These are phyloP conservation scores for Pythium aquatile DNA, from an alignment of 352 stramenopile species.

Conservation along the genomic window DNA sequence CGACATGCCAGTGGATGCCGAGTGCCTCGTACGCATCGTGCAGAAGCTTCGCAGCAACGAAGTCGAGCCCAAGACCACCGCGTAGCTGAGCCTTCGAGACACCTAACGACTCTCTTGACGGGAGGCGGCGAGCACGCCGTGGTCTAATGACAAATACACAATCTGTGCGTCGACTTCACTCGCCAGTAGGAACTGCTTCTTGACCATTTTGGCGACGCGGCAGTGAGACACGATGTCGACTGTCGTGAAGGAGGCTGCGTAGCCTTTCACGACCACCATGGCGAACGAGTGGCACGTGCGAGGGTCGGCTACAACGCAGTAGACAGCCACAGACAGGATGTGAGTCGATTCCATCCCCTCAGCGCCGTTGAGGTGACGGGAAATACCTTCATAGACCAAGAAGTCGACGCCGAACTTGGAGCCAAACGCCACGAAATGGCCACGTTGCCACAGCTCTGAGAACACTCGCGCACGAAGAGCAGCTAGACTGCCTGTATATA, in stretches of 20 bases:
- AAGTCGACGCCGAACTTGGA: constrained; percentile 86
- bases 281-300: constrained; percentile 44
- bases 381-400: constrained; percentile 67
- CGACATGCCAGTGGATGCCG: constrained; percentile 55
- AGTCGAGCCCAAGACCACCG: constrained; percentile 42
- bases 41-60: constrained; percentile 78
- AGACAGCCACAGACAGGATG: background rate
- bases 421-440: constrained; percentile 65
- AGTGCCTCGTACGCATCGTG: constrained; percentile 61
- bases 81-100: background rate
- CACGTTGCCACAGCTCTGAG: constrained; percentile 58
- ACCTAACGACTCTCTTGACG: constrained; percentile 29
- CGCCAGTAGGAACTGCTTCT: constrained; percentile 59
- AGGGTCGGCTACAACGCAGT: constrained; percentile 33
- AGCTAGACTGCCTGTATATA: constrained; percentile 8
- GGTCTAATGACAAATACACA: constrained; percentile 60
- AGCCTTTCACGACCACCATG: constrained; percentile 50
- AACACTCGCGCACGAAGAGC: constrained; percentile 51
- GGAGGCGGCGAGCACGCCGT: constrained; percentile 48
- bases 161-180: constrained; percentile 34
- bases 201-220: constrained; percentile 74
- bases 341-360: background rate
- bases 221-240: constrained; percentile 63
- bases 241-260: constrained; percentile 38
- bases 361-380: background rate